Evolutionary conservation across 805 yeast genomes (phyloP).

Genomic region (Lachancea kluyveri): DNA sequence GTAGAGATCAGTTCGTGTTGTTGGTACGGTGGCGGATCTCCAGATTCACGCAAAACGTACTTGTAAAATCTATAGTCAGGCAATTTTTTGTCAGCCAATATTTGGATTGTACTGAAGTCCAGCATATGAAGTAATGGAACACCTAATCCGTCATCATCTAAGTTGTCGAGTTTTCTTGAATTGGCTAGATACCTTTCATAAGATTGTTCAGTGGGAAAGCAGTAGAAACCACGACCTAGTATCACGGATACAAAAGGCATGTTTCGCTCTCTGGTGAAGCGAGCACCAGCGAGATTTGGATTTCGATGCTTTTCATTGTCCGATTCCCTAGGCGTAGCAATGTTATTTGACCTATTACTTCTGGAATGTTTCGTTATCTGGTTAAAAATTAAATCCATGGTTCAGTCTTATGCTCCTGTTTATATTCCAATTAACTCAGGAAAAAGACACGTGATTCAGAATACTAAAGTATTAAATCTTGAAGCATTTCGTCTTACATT

Average conservation of each 20-base stretch:
- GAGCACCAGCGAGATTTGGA: too few species aligned
- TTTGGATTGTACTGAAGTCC: constrained; percentile 1
- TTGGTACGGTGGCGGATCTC: constrained; percentile 3
- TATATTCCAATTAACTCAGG: too few species aligned
- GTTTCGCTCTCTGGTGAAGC: constrained; percentile 1
- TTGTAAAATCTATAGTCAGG: constrained; percentile 3
- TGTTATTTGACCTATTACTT: too few species aligned
- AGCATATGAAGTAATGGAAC: constrained; percentile 4
- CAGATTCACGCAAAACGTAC: constrained; percentile 1
- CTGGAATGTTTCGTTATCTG: too few species aligned
- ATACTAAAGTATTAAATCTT: too few species aligned
- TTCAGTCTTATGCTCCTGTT: too few species aligned
- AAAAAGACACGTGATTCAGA: too few species aligned
- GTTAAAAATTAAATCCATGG: too few species aligned
- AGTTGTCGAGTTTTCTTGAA: neutral
- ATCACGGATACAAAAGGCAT: neutral
- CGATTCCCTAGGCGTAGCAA: too few species aligned
- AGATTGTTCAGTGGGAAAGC: constrained; percentile 8
- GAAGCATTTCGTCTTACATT: too few species aligned
- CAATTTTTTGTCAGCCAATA: neutral
- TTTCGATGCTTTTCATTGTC: too few species aligned
- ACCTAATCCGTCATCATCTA: constrained; percentile 5
- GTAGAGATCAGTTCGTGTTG: constrained; percentile 1
- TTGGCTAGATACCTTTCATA: constrained; percentile 3
- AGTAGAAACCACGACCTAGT: too few species aligned